Base-by-base conservation (phyloP, 768 basidiomycete species). In the Boletus edulis region DNA sequence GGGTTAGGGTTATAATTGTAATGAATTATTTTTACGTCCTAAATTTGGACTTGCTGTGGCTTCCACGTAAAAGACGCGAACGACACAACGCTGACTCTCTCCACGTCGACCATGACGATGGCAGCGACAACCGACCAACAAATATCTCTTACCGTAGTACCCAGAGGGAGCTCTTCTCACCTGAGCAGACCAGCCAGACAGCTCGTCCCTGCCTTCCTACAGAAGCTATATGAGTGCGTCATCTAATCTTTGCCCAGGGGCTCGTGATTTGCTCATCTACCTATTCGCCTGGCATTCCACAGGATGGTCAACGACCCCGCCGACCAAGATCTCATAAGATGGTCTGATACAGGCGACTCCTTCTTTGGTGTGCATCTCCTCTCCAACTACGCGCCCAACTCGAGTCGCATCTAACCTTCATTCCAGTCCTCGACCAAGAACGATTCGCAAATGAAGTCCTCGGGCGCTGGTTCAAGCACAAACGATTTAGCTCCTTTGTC, bases 391-490 rank as follows among this genome's bases (percentile, higher is more conserved):
- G 56, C 41, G 32, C 41, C 39, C 4, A 38, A 35, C 44, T 2
- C 49, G 55, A 20, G 52, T 48, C 39, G 31, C 9, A 46, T 51
- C 13, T 35, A 14, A 11, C 29, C 56, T 10, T 48, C 20, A 18
- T 22, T 14, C 10, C 64, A 97, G 95, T 98, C 29, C 84, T 92
- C 37, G 91, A 96, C 71, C 89, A 91, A 63, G 93, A 96, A 69
- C 85, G 86, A 29, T 91, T 98, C 68, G 89, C 92, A 3, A 83
- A 84, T 38, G 89, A 96, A 71, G 83, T 97, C 32, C 83, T 98
- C 8, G 92, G 92, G 4, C 82, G 86, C 41, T 98, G 89, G 86
- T 99, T 98, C 84, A 99, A 99, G 70, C 97, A 98, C 74, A 86
- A 89, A 57, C 97, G 96, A 70, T 98, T 97, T 73, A 92, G 91